Evolutionary conservation across 441 rosid genomes (phyloP), one percentile per base, ranked within the genome.

Genomic region (Pelargonium fulgidum): DNA sequence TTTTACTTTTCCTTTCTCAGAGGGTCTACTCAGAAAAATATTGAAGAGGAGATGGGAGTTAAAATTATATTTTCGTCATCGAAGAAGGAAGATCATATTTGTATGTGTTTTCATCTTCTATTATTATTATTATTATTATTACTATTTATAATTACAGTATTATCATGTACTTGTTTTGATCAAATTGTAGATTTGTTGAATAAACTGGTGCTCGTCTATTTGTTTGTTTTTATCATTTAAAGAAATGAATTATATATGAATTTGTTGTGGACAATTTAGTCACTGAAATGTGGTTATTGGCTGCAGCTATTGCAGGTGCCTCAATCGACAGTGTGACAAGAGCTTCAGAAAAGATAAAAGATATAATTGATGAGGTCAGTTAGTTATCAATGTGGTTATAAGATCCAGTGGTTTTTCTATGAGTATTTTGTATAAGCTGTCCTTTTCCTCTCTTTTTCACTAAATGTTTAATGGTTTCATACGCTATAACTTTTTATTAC

Each of bases 21-120:
- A 70, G 92, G 91, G 64, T 78, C 83, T 64, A 87, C 85, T 13
- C 87, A 79, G 77, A 76, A 73, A 81, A 78, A 81, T 67, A 77
- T 89, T 74, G 97, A 93, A 85, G 86, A 83, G 77, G 96, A 85
- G 77, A 81, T 70, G 80, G 91, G 90, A 58, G 96, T 89, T 69
- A 86, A 81, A 79, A 86, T 93, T 70, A 75, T 82, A 50, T 66
- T 89, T 76, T 93, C 95, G 41, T 73, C 80, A 24, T 84, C 95
- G 71, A 89, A 82, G 78, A 73, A 78, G 66, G 88, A 85, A 71
- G 97, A 89, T 69, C 78, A 82, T 63, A 76, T 89, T 59, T 69
- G 99, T 93, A 82, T 79, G 85, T 72, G 64, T 70, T 77, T 58
- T 56, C 13, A 12, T 47, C 45, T 44, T 44, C 2, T 8, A 9